Percentiles rank a stretch among this genome's conserved stretches.
Evolutionary conservation across 1,284 basidiomycete genomes (phyloP).

Genomic region (Ustilago xerochloae): DNA sequence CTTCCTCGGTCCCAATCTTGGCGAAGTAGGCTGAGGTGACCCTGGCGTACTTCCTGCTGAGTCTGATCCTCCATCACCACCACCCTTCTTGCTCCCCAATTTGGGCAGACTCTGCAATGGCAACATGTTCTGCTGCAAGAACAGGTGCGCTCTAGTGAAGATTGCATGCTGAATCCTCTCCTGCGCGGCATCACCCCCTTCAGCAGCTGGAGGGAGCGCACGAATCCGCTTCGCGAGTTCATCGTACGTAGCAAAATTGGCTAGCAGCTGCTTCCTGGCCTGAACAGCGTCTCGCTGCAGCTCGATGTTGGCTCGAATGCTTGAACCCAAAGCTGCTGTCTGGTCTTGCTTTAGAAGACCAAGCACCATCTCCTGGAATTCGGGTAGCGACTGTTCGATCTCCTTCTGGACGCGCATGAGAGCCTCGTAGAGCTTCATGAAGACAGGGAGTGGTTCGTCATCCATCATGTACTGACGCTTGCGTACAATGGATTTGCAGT

Average conservation of each 20-base stretch:
- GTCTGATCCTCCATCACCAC: slow-evolving; percentile 20
- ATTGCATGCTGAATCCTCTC: slow-evolving; percentile 86
- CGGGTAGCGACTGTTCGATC: slow-evolving; percentile 77
- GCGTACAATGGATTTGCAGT: slow-evolving; percentile 80
- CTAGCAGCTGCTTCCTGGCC: slow-evolving; percentile 81
- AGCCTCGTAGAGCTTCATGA: slow-evolving; percentile 71
- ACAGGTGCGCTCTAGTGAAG: slow-evolving; percentile 79
- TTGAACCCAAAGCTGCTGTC: slow-evolving; percentile 58
- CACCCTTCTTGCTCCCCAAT: slow-evolving; percentile 70
- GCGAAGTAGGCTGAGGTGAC: slow-evolving; percentile 30
- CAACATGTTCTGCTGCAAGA: slow-evolving; percentile 80
- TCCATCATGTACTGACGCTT: slow-evolving; percentile 84
- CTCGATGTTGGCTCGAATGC: slow-evolving; percentile 55
- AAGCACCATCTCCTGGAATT: slow-evolving; percentile 77
- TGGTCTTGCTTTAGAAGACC: slow-evolving; percentile 71
- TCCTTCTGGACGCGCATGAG: slow-evolving; percentile 82
- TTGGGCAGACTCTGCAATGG: slow-evolving; percentile 75
- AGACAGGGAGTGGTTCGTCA: slow-evolving; percentile 74
- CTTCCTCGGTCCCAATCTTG: slow-evolving; percentile 5
- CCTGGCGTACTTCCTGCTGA: slow-evolving; percentile 23
- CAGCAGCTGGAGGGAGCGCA: slow-evolving; percentile 72
- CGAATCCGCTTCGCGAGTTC: slow-evolving; percentile 85
- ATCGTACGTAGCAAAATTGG: slow-evolving; percentile 88
- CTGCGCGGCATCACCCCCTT: slow-evolving; percentile 72
- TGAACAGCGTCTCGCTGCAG: slow-evolving; percentile 74